A percentile compares a stretch with the other conserved stretches of the same genome.
Conservation (phyloP, 805 yeast genomes). For the Starmerella ratchasimensis region DNA sequence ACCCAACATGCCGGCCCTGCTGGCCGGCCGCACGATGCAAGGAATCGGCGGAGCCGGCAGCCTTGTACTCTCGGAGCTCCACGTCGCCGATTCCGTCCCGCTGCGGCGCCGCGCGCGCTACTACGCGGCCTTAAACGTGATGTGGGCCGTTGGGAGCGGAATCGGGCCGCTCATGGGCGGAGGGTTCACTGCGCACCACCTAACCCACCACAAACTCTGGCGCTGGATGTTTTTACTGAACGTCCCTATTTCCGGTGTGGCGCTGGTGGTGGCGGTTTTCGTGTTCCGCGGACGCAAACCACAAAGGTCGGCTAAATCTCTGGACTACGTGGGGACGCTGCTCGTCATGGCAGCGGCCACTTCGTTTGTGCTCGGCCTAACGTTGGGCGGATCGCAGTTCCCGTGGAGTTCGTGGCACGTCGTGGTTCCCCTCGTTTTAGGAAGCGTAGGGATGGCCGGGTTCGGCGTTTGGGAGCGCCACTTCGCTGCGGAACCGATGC, state of each 20-base stretch:
- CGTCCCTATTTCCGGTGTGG: constrained; percentile 49
- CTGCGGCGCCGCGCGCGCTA: constrained; percentile 24
- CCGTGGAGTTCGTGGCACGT: constrained; percentile 43
- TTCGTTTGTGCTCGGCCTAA: constrained; percentile 34
- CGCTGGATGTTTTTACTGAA: constrained; percentile 65
- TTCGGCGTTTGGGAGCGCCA: constrained; percentile 25
- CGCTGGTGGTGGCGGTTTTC: constrained; percentile 28
- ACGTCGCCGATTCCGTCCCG: constrained; percentile 43
- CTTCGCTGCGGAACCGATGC: constrained; percentile 31
- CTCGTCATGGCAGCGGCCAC: constrained; percentile 34
- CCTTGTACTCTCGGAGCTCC: constrained; percentile 40
- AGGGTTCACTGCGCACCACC: constrained; percentile 36
- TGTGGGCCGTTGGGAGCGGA: constrained; percentile 24
- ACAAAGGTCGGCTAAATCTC: constrained; percentile 13
- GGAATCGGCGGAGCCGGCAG: constrained; percentile 64
- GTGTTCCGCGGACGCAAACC: constrained; percentile 28
- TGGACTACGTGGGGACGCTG: constrained; percentile 39
- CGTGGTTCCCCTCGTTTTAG: constrained; percentile 33
- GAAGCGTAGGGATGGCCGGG: constrained; percentile 19
- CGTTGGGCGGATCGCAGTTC: constrained; percentile 40
- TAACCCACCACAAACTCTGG: constrained; percentile 35
- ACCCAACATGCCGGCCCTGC: constrained; percentile 40
- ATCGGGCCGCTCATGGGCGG: constrained; percentile 58
- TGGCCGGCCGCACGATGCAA: constrained; percentile 53
- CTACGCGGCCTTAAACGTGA: constrained; percentile 21